Evolutionary conservation across 495 filamentous ascomycete species (phyloP), one percentile per base, ranked within the genome.

Genomic region (Neurospora sp.): DNA sequence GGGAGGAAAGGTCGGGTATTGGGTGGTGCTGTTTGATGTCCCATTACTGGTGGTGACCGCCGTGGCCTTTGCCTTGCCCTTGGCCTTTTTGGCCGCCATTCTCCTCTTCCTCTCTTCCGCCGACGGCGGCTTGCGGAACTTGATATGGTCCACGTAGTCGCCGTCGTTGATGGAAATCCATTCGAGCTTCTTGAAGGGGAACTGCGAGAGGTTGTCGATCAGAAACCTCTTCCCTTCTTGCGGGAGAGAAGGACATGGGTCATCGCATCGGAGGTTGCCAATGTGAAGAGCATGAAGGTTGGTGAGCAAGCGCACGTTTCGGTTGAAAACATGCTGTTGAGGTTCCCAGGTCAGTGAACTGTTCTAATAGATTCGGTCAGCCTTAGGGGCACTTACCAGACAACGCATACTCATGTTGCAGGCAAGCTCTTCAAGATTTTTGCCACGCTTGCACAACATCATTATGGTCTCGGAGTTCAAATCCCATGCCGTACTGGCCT

Each of bases 231-330:
- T 84, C 10, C 84, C 84, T 76, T 89, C 86, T 10, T 79, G 75
- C 73, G 83, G 80, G 9, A 88, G 81, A 74, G 80, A 86, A 10
- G 81, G 74, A 71, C 86, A 87, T 0, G 83, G 83, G 71, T 89
- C 87, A 37, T 87, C 84, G 46, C 78, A 81, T 35, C 87, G 81
- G 41, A 89, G 82, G 18, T 78, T 78, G n/a, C 86, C 71, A 16
- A 89, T 82, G 73, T 89, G 86, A 14, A 90, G 76, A 0, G 86
- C 88, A 16, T 84, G 84, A 8, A 90, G 85, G 38, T 76, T 82
- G 12, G 73, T 74, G 5, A 90, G 78, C 5, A 81, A 81, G 4
- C 79, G 74, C n/a, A 89, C 75, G 40, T 83, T 79, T 73, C 88
- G 88, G 74, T 89, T 82, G 27, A 89, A 82, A 10, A 77, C 78